A percentile compares a stretch with the other conserved stretches of the same genome.
Evolutionary conservation across 2,329 filamentous ascomycete genomes (phyloP).

Genomic region (Aspergillus sp.): DNA sequence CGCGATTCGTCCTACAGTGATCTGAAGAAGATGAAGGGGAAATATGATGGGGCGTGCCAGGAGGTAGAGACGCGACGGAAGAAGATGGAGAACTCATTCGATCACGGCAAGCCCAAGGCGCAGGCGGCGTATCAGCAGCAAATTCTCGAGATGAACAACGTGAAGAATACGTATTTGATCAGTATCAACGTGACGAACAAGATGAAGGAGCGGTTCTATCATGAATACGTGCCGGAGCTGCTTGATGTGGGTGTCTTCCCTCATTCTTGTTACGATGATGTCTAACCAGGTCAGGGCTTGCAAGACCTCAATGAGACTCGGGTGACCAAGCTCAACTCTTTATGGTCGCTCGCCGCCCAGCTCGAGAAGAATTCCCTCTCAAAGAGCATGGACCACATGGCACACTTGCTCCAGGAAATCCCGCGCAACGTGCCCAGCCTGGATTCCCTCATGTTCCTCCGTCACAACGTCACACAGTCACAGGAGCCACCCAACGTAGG

Average conservation of each 20-base stretch:
- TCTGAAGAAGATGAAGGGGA: constrained; percentile 83
- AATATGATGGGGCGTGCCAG: constrained; percentile 90
- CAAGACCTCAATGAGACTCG: constrained; percentile 93
- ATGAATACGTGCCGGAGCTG: constrained; percentile 92
- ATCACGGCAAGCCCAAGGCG: constrained; percentile 80
- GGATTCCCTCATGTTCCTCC: constrained; percentile 97
- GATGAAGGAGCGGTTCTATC: constrained; percentile 95
- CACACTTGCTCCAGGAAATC: constrained; percentile 76
- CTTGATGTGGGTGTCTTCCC: constrained; percentile 65
- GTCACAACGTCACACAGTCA: constrained; percentile 81
- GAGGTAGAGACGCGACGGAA: constrained; percentile 93
- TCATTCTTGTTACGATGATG: not conserved
- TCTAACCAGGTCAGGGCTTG: constrained; percentile 53
- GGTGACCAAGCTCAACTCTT: constrained; percentile 74
- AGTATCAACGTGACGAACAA: constrained; percentile 96
- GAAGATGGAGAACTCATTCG: constrained; percentile 91
- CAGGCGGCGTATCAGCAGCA: constrained; percentile 91
- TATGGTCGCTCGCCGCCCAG: constrained; percentile 79
- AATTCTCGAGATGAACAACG: constrained; percentile 91
- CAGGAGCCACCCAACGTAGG: constrained; percentile 79
- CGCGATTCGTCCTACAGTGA: constrained; percentile 80
- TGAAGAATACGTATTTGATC: constrained; percentile 96
- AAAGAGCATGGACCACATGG: constrained; percentile 69
- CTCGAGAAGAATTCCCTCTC: constrained; percentile 79
- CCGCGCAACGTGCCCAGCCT: constrained; percentile 81